A percentile compares a stretch with the other conserved stretches of the same genome.
Evolutionary conservation across 441 rosid species (phyloP).

Genomic region (Erodium moschatum): DNA sequence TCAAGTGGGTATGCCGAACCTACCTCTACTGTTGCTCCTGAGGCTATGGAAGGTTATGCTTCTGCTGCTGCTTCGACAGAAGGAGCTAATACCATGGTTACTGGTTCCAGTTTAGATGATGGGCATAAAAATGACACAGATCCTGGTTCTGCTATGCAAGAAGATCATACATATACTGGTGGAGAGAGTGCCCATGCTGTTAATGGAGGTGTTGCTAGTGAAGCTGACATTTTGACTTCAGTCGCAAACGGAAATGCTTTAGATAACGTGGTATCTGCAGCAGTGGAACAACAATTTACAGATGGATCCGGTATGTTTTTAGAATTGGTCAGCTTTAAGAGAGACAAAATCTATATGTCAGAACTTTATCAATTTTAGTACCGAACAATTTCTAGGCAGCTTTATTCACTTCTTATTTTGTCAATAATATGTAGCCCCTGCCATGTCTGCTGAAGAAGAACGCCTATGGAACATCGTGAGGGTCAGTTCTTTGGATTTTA

Average conservation of each 20-base stretch:
- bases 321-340: background rate
- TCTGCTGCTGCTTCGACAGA: conserved; percentile 30
- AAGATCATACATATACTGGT: conserved; percentile 19
- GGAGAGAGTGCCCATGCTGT: conserved; percentile 27
- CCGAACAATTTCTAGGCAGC: no score
- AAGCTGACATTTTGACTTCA: conserved; percentile 25
- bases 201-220: conserved; percentile 45
- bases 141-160: conserved; percentile 27
- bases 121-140: conserved; percentile 12
- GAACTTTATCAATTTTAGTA: background rate
- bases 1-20: no score
- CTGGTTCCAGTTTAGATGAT: background rate
- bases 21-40: conserved; percentile 6
- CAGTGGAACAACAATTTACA: conserved; percentile 28
- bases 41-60: conserved; percentile 20
- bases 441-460: conserved; percentile 73
- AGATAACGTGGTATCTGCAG: conserved; percentile 26
- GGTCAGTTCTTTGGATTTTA: conserved; percentile 77
- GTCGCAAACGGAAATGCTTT: conserved; percentile 17
- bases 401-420: background rate
- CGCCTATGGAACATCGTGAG: conserved; percentile 76
- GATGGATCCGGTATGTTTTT: conserved; percentile 53
- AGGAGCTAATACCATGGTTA: conserved; percentile 17
- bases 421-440: conserved; percentile 20
- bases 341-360: background rate